These are phyloP conservation scores for Mycotypha africana DNA, from an alignment of 371 early-diverging fungal genomes.

Conservation along the genomic window DNA sequence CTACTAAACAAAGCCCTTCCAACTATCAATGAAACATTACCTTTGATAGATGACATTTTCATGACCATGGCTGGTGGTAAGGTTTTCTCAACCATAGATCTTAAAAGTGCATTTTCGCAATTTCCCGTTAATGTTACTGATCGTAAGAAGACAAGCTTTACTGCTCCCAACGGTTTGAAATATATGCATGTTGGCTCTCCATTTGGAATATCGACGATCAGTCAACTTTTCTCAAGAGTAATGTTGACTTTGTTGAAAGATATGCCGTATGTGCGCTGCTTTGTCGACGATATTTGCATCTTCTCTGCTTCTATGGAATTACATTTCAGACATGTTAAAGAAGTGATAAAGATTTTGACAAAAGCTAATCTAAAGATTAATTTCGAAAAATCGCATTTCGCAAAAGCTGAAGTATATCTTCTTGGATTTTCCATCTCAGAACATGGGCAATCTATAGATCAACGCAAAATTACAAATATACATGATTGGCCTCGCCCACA, in stretches of 20 bases:
- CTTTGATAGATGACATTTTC: constrained; percentile 7
- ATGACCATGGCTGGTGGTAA: background rate
- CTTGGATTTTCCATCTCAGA: constrained; percentile 12
- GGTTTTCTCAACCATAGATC: constrained; percentile 4
- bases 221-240: constrained; percentile 2
- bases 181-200: constrained; percentile 9
- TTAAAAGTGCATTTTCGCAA: constrained; percentile 1
- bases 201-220: constrained; percentile 5
- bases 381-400: constrained; percentile 12
- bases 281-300: constrained; percentile 13
- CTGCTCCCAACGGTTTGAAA: constrained; percentile 5
- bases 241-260: constrained; percentile 9
- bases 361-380: constrained; percentile 11
- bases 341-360: constrained; percentile 7
- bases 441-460: constrained; percentile 8
- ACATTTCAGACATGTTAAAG: constrained; percentile 6
- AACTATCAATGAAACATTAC: background rate
- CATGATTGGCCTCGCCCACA: constrained; percentile 1
- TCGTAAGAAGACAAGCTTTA: constrained; percentile 5
- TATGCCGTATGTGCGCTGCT: background rate
- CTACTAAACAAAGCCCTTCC: constrained; percentile 2
- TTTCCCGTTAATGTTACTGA: constrained; percentile 1
- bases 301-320: background rate
- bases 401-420: background rate
- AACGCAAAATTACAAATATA: constrained; percentile 8